phyloP scores from a whole-genome alignment of 352 stramenopile species.

The Globisporangium uncinulatum region DNA sequence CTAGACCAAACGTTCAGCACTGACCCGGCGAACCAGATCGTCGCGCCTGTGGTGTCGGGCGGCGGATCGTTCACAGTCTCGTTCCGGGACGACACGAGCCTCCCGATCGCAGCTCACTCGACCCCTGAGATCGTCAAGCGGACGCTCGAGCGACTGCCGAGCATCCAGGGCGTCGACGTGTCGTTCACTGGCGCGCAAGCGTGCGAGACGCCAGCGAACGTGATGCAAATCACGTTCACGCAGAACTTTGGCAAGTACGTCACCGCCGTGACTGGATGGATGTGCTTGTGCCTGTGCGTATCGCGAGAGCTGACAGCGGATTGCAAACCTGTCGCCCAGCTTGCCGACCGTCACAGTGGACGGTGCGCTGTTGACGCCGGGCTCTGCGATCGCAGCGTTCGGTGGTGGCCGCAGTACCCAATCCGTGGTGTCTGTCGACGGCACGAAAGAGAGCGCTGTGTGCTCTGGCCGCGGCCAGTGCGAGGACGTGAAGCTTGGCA shows the following conservation, averaged over 20 bases:
- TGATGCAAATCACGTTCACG: constrained; percentile 67
- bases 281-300: constrained; percentile 5
- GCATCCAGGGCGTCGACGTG: constrained; percentile 49
- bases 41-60: constrained; percentile 27
- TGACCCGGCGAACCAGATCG: constrained; percentile 39
- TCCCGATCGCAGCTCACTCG: constrained; percentile 51
- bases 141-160: constrained; percentile 35
- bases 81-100: constrained; percentile 59
- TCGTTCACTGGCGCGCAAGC: constrained; percentile 47
- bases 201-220: constrained; percentile 57
- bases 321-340: constrained; percentile 12
- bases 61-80: constrained; percentile 48
- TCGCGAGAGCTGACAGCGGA: neutral
- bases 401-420: constrained; percentile 20
- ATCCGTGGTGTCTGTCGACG: constrained; percentile 30
- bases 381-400: constrained; percentile 25
- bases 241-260: constrained; percentile 80
- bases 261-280: neutral
- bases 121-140: constrained; percentile 22
- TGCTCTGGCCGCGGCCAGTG: constrained; percentile 66
- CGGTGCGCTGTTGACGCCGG: constrained; percentile 19
- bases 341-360: constrained; percentile 54
- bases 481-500: constrained; percentile 48
- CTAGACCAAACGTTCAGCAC: constrained; percentile 46
- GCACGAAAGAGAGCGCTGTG: constrained; percentile 62